Percentiles rank a stretch among this genome's conserved stretches.
Conservation (phyloP, 2,329 filamentous ascomycete species). For the Scedosporium minutisporum region DNA sequence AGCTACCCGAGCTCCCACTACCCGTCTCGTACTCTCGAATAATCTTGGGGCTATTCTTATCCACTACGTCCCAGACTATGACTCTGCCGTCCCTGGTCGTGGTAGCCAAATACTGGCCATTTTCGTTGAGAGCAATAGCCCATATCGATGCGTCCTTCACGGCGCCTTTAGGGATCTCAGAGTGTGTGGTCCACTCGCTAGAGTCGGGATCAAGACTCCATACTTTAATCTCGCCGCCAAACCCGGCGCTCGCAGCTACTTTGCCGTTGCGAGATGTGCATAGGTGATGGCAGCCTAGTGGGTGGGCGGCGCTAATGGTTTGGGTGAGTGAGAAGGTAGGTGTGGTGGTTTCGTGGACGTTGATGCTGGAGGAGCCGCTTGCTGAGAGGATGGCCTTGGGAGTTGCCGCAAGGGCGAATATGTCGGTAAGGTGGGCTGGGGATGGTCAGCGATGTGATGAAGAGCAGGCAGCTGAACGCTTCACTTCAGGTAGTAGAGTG, state of each 20-base stretch:
- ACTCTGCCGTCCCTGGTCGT: slow-evolving; percentile 82
- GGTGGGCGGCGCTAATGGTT: slow-evolving; percentile 70
- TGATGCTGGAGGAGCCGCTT: slow-evolving; percentile 74
- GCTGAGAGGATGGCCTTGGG: slow-evolving; percentile 66
- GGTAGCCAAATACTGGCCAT: slow-evolving; percentile 76
- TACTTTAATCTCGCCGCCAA: slow-evolving; percentile 78
- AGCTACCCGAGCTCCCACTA: slow-evolving; percentile 64
- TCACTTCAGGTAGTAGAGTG: not conserved
- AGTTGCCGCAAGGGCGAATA: slow-evolving; percentile 75
- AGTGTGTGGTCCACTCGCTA: slow-evolving; percentile 41
- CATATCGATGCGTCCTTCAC: slow-evolving; percentile 66
- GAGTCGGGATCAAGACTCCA: slow-evolving; percentile 57
- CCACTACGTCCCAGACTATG: slow-evolving; percentile 71
- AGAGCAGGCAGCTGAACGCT: not conserved
- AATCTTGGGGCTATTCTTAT: slow-evolving; percentile 45
- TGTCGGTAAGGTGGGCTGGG: slow-evolving; percentile 70
- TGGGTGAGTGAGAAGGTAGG: slow-evolving; percentile 69
- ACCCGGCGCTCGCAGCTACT: slow-evolving; percentile 73
- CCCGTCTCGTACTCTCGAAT: slow-evolving; percentile 77
- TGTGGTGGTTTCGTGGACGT: slow-evolving; percentile 65
- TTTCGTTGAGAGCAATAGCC: slow-evolving; percentile 76
- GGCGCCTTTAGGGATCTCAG: slow-evolving; percentile 22
- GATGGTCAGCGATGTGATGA: slow-evolving; percentile 9
- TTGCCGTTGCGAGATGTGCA: slow-evolving; percentile 59
- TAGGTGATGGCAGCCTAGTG: slow-evolving; percentile 85